Base-by-base conservation (phyloP, 495 filamentous ascomycete genomes). In the Bathelium albidoporum region DNA sequence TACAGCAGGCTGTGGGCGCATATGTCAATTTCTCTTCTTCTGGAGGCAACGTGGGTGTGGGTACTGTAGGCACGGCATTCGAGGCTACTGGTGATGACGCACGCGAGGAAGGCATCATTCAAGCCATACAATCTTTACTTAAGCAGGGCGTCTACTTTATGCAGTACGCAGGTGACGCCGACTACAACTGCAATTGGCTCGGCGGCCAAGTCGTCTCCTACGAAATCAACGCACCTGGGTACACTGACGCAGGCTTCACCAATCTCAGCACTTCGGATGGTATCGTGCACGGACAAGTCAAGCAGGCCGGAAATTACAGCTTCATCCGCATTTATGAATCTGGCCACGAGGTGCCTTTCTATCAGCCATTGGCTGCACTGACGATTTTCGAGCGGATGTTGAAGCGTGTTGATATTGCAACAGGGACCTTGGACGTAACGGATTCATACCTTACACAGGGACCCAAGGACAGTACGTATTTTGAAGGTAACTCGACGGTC, bases 361-460 rank as follows among this genome's bases (percentile, higher is more conserved):
- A 75, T 62, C 72, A 75, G 64, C 67, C 69, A 4, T 67, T 72
- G 49, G 73, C 73, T 16, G 71, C 71, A 0, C 72, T 73, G 52
- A 68, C 65, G 1, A 64, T 75, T 28, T 74, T 75, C 59, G 65
- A 68, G 11, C 67, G 73, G 12, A 68, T 73, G 31, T 66, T 75
- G 14, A 36, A 68, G 49, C 67, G 69, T 53, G 67, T 59, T 12
- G 71, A 73, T 45, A 65, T 76, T 18, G 68, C 68, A 32, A 77
- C 80, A 14, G 83, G 83, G 5, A 72, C 73, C 24, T 45, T 63
- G 11, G 71, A 81, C 32, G 71, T 83, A 64, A 73, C 81, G 2
- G 69, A 72, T 10, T 68, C 63, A 22, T 87, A 82, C 68, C 75
- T 74, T 60, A 86, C 81, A 5, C 76, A 75, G 5, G 86, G 86